Base-by-base conservation (phyloP, 2,329 filamentous ascomycete genomes). In the Diplodia scrobiculata region DNA sequence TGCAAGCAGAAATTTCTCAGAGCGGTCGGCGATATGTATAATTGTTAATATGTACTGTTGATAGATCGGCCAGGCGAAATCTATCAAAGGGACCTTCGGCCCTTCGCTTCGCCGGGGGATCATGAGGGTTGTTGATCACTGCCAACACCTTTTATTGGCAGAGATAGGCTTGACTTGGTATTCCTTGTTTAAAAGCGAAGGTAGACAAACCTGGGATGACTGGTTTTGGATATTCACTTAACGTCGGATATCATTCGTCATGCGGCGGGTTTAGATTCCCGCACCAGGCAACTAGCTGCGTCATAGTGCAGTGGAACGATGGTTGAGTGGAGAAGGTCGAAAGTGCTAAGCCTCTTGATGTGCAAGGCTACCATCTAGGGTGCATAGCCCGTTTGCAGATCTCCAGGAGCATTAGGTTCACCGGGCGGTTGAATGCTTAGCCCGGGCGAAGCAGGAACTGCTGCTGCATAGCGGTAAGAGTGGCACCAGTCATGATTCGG, bases 321-420 rank as follows among this genome's bases (percentile, higher is more conserved):
- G n/a, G 19, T 2, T 45, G 21, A 21, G 21, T 21, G 21, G 21
- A 21, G 21, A 3, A n/a, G n/a, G 17, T 19, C 6, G 1, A 19
- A 45, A 19, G 41, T 2, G 38, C 38, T 45, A 6, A 45, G 38
- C 38, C 38, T 5, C 38, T n/a, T 2, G 1, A 6, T 1, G 17
- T n/a, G 7, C 17, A 9, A 0, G 14, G 14, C 5, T n/a, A 6
- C 7, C 17, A 1, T n/a, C 14, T 3, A 0, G n/a, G 7, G 14
- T 6, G 38, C 13, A 41, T 7, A 17, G 17, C 17, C 14, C 7
- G 7, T n/a, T n/a, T 17, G 38, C 17, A 41, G 38, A 41, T 41
- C 14, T 41, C 6, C 17, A 17, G 38, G 17, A n/a, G n/a, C n/a
- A n/a, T n/a, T n/a, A 19, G 19, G 41, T 45, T 45, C 41, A n/a